Conservation (phyloP, 306 rosid species). For the Acacia confusa region DNA sequence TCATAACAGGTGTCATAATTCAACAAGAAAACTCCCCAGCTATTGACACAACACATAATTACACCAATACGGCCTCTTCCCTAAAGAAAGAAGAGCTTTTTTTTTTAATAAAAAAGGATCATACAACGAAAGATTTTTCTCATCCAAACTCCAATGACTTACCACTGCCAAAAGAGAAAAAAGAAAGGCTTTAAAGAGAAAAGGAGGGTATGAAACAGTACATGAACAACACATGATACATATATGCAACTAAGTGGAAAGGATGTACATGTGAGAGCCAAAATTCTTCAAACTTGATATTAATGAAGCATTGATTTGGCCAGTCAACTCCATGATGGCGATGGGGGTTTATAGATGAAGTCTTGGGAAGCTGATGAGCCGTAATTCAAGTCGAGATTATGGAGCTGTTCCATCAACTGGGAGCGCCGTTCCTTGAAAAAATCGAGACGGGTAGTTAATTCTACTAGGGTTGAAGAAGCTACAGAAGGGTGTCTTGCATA, state of each 20-base stretch:
- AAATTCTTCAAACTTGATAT: slow-evolving; percentile 42
- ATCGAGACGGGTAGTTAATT: slow-evolving; percentile 94
- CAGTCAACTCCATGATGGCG: slow-evolving; percentile 93
- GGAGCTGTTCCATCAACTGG: slow-evolving; percentile 98
- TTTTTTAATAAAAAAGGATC: background rate
- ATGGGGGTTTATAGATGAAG: slow-evolving; percentile 73
- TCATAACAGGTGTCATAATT: slow-evolving; percentile 30
- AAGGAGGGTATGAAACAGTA: slow-evolving; percentile 39
- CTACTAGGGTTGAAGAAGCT: slow-evolving; percentile 89
- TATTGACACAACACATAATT: slow-evolving; percentile 48
- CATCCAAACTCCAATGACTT: slow-evolving; percentile 45
- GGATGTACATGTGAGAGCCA: slow-evolving; percentile 36
- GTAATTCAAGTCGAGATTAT: slow-evolving; percentile 92
- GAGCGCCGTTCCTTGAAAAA: slow-evolving; percentile 99
- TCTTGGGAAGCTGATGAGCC: slow-evolving; percentile 87
- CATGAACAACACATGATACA: slow-evolving; percentile 43
- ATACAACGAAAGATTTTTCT: background rate
- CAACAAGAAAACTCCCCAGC: slow-evolving; percentile 44
- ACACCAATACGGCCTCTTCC: slow-evolving; percentile 37
- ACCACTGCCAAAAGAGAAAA: slow-evolving; percentile 37
- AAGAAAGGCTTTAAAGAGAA: slow-evolving; percentile 24
- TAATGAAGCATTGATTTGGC: slow-evolving; percentile 44
- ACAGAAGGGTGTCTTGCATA: slow-evolving; percentile 74
- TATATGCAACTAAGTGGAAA: slow-evolving; percentile 19
- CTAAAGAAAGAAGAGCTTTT: background rate